A percentile compares a stretch with the other conserved stretches of the same genome.
Evolutionary conservation across 257 asterid genomes (phyloP).

Genomic region (Perilla frutescens): DNA sequence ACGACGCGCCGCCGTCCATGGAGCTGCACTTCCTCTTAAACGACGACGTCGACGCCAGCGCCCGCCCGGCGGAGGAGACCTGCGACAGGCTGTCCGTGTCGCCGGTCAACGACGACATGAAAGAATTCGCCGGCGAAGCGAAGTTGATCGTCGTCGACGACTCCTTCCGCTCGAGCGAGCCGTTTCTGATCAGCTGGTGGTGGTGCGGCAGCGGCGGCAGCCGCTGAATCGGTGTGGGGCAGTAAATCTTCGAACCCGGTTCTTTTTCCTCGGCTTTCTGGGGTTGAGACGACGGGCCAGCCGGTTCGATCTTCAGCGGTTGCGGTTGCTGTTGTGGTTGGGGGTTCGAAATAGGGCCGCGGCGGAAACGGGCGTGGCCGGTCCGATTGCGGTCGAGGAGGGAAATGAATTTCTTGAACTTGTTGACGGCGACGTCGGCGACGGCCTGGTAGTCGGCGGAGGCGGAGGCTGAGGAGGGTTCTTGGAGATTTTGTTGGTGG

Average conservation of each 20-base stretch:
- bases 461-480: conserved; percentile 25
- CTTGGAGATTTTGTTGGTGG: conserved; percentile 38
- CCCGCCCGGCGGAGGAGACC: conserved; percentile 69
- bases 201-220: conserved; percentile 81
- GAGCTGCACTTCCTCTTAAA: conserved; percentile 76
- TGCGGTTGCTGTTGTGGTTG: conserved; percentile 23
- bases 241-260: conserved; percentile 48
- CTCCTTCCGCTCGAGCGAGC: conserved; percentile 62
- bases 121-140: conserved; percentile 65
- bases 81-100: conserved; percentile 72
- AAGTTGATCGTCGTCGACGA: conserved; percentile 75
- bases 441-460: conserved; percentile 60
- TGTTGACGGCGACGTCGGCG: conserved; percentile 75
- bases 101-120: conserved; percentile 76
- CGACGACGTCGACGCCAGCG: conserved; percentile 63
- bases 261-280: conserved; percentile 39
- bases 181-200: conserved; percentile 53
- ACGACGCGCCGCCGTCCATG: conserved; percentile 61
- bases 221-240: conserved; percentile 71
- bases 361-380: conserved; percentile 95
- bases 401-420: conserved; percentile 79
- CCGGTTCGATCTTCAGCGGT: conserved; percentile 33
- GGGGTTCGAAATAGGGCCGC: conserved; percentile 65
- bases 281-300: neutral
- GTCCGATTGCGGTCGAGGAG: conserved; percentile 72